phyloP scores from a whole-genome alignment of 2,329 filamentous ascomycete genomes.

The Neoscytalidium dimidiatum region DNA sequence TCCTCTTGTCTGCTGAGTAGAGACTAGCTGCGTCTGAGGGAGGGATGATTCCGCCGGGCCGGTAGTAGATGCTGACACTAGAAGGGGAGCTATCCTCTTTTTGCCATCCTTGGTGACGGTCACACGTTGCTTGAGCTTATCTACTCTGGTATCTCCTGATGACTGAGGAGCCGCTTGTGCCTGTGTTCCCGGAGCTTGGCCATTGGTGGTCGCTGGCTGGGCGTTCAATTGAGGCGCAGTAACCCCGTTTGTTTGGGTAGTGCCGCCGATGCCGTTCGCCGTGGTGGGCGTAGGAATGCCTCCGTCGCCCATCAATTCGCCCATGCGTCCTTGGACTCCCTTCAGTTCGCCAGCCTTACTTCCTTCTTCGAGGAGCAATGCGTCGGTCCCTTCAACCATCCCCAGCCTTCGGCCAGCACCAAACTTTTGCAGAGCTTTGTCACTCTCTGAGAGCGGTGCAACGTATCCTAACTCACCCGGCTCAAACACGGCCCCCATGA shows the following conservation, averaged over 20 bases:
- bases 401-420: slow-evolving; percentile 87
- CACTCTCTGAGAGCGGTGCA: slow-evolving; percentile 82
- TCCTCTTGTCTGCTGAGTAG: slow-evolving; percentile 66
- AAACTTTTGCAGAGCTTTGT: slow-evolving; percentile 89
- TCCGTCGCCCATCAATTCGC: slow-evolving; percentile 90
- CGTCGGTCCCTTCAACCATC: slow-evolving; percentile 89
- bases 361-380: slow-evolving; percentile 81
- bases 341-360: slow-evolving; percentile 90
- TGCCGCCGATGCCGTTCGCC: slow-evolving; percentile 48
- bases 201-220: slow-evolving; percentile 39
- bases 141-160: slow-evolving; percentile 58
- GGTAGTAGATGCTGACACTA: slow-evolving; percentile 84
- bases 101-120: slow-evolving; percentile 96
- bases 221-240: slow-evolving; percentile 26
- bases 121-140: slow-evolving; percentile 82
- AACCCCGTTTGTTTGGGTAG: slow-evolving; percentile 47
- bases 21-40: slow-evolving; percentile 84
- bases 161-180: slow-evolving; percentile 34
- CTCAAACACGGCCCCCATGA: slow-evolving; percentile 79
- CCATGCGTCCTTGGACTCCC: slow-evolving; percentile 93
- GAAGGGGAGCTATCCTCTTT: slow-evolving; percentile 87
- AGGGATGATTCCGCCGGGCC: slow-evolving; percentile 84
- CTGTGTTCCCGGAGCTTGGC: slow-evolving; percentile 48
- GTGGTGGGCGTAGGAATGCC: slow-evolving; percentile 49
- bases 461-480: slow-evolving; percentile 88